These are phyloP conservation scores for Primulina tabacum DNA, from an alignment of 257 asterid genomes.

Conservation along the genomic window DNA sequence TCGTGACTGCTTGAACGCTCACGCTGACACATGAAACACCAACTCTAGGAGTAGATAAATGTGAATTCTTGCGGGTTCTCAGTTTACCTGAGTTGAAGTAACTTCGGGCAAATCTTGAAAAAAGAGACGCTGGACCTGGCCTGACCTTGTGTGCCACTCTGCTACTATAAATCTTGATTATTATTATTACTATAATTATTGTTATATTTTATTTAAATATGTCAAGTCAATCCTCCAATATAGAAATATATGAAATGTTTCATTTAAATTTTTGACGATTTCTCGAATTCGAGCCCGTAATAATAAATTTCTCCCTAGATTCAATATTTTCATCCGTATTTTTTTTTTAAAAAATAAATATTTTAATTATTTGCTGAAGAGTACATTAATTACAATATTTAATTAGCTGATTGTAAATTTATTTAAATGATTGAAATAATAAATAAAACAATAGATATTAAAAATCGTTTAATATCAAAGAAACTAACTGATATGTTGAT, in stretches of 20 bases:
- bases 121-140: conserved; percentile 1
- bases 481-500: neutral
- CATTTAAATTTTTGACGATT: too few relatives aligned
- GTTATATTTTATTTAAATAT: too few relatives aligned
- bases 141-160: neutral
- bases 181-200: too few relatives aligned
- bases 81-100: neutral
- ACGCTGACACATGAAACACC: neutral
- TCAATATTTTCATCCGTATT: too few relatives aligned
- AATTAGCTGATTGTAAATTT: too few relatives aligned
- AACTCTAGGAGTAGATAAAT: neutral
- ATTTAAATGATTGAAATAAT: too few relatives aligned
- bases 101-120: neutral
- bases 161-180: neutral
- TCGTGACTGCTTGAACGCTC: neutral
- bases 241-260: neutral
- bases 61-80: neutral
- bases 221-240: neutral
- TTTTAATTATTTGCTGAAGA: too few relatives aligned
- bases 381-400: too few relatives aligned
- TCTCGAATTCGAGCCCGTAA: too few relatives aligned
- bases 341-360: too few relatives aligned
- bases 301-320: too few relatives aligned
- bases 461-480: neutral
- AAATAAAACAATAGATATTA: neutral